Evolutionary conservation across 2,329 filamentous ascomycete species (phyloP), one percentile per base, ranked within the genome.

Genomic region (Aspergillus sp.): DNA sequence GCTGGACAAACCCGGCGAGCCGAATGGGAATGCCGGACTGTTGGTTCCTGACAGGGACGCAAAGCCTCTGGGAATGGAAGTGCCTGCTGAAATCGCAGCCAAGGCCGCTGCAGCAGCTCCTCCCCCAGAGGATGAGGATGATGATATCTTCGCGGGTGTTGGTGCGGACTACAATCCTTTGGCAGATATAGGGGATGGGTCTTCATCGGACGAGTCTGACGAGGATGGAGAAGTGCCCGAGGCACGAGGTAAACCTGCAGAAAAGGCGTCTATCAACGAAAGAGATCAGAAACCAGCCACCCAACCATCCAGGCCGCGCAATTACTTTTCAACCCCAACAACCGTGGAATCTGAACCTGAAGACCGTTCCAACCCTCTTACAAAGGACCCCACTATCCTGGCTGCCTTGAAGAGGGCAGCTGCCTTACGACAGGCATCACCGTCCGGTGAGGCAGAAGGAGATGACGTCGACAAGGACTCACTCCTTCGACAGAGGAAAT

Each of bases 331-430:
- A 35, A 56, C 61, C 30, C 58, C 65, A 7, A 61, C 64, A 4
- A 64, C 54, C 27, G 70, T 82, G 33, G 69, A 79, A 11, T 77
- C 77, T 1, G 58, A 79, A 50, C 63, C 46, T 11, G 49, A 60
- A 10, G 59, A 60, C 26, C 54, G 61, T 6, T 53, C 58, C 27
- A 69, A 71, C 38, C 67, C 70, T 4, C 60, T 76, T 5, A 78
- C 85, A 57, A 78, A 76, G 27, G 89, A 96, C 57, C 86, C 89
- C 2, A 81, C 85, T 2, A 84, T 95, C 49, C 76, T 90, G 51
- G 89, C 88, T 4, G 89, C 89, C 0, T 77, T 98, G 57, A 88
- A 90, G 67, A 90, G 90, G 64, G 91, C 91, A 7, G 86, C 86
- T 12, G 73, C 81, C 7, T 73, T 89, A 43, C 64, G 66, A 30